Evolutionary conservation across 2,329 filamentous ascomycete species (phyloP).

Genomic region (Diplodia sapinea): DNA sequence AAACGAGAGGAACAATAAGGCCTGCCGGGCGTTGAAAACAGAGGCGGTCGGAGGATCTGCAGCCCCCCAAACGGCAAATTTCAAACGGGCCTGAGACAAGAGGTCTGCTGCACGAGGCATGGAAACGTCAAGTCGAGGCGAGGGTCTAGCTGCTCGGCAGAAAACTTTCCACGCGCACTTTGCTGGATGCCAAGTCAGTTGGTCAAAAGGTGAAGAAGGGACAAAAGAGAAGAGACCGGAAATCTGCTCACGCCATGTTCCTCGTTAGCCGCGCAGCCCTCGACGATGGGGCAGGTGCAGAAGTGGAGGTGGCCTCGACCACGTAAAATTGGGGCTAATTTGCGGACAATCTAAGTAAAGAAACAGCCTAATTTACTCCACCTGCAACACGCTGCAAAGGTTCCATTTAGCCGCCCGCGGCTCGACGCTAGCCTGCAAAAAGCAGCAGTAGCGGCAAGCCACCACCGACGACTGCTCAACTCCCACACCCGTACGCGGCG

Average conservation of each 20-base stretch:
- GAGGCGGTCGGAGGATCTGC: conserved; percentile 1
- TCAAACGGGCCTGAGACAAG: not conserved
- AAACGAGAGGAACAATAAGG: not conserved
- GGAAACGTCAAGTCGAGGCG: too few relatives aligned
- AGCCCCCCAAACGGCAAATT: not conserved
- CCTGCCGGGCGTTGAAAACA: not conserved
- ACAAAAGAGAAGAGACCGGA: too few relatives aligned
- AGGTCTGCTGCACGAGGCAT: not conserved
- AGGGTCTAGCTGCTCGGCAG: too few relatives aligned
- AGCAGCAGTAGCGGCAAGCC: conserved; percentile 21
- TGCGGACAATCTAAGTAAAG: conserved; percentile 18
- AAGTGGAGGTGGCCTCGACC: not conserved
- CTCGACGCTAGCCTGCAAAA: not conserved
- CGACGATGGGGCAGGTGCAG: not conserved
- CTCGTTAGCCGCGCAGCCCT: not conserved
- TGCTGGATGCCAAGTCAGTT: too few relatives aligned
- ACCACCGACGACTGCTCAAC: conserved; percentile 13
- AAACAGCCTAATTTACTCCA: conserved; percentile 13
- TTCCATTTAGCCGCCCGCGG: conserved; percentile 3
- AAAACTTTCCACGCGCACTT: too few relatives aligned
- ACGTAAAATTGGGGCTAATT: conserved; percentile 13
- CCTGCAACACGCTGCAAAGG: not conserved
- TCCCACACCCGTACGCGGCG: not conserved
- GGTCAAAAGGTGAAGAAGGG: too few relatives aligned
- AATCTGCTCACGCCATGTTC: too few relatives aligned